Evolutionary conservation across 805 yeast genomes (phyloP), one percentile per base, ranked within the genome.

Genomic region (Yarrowia sp.): DNA sequence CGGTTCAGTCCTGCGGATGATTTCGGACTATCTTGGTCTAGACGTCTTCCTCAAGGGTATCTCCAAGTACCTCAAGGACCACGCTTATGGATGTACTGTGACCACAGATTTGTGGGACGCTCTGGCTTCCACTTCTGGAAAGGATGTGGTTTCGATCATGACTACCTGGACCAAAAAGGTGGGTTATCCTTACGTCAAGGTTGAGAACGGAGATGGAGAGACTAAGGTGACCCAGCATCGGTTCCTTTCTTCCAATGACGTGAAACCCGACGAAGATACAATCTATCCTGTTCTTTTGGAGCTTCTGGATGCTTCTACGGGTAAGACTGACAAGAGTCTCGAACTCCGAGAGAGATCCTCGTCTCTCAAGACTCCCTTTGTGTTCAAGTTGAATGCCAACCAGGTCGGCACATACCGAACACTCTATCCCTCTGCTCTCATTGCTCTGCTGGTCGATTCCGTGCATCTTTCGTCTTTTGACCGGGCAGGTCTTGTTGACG

Each of bases 81-180:
- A 87, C 75, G 77, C 83, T 70, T 90, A 78, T 71, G 83, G 84
- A 43, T 90, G 90, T 76, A 91, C 95, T 24, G 84, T 83, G 28
- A 87, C 95, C 40, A 81, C 79, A 43, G 92, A 90, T 69, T 80
- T 90, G 66, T 90, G 95, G 92, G 76, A 76, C 44, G 83, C 89
- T 3, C 78, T 90, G 35, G 76, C 85, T 61, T 86, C 82, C 58
- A 88, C 80, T 10, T 80, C 89, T 2, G 88, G 88, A 22, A 76
- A 81, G 69, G 85, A 89, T 61, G 83, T 90, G 35, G 78, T 79
- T 65, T 65, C 72, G 22, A 80, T 85, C 71, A 86, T 90, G 86
- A 81, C 82, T 65, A 77, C 83, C 16, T 90, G 96, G 96, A 88
- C 88, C 68, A 79, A 82, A 58, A 81, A 84, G 67, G 82, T 87